phyloP scores from a whole-genome alignment of 441 rosid species.

The Rhodomyrtus psidioides region DNA sequence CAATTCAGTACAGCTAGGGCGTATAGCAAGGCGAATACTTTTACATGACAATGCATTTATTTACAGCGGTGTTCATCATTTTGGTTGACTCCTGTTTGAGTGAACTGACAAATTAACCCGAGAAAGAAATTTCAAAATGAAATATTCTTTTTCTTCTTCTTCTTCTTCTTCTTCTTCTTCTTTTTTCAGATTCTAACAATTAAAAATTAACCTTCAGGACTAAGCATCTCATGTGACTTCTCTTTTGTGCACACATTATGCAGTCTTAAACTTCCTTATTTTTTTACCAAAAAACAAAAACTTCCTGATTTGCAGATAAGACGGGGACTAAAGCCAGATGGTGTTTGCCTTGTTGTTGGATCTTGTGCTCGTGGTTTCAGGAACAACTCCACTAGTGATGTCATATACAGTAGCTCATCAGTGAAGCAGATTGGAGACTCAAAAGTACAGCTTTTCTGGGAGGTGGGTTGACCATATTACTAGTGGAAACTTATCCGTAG shows the following conservation, averaged over 20 bases:
- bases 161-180: not conserved
- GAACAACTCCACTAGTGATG: slow-evolving; percentile 71
- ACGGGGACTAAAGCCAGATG: slow-evolving; percentile 83
- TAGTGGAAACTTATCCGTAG: not conserved
- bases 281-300: too few relatives aligned
- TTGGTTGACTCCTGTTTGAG: not conserved
- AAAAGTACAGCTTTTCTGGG: slow-evolving; percentile 85
- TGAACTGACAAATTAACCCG: not conserved
- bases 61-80: not conserved
- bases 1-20: not conserved
- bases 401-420: slow-evolving; percentile 76
- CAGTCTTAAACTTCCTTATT: not conserved
- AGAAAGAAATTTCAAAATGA: not conserved
- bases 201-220: not conserved
- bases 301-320: slow-evolving; percentile 46
- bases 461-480: slow-evolving; percentile 39
- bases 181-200: not conserved
- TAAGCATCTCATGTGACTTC: not conserved
- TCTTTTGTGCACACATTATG: not conserved
- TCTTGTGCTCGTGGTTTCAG: slow-evolving; percentile 86
- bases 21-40: not conserved
- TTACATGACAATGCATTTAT: not conserved
- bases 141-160: not conserved
- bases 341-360: slow-evolving; percentile 95
- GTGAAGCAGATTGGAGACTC: slow-evolving; percentile 58